A percentile compares a stretch with the other conserved stretches of the same genome.
phyloP scores from a whole-genome alignment of 2,329 filamentous ascomycete species.

The Fusarium graminum region DNA sequence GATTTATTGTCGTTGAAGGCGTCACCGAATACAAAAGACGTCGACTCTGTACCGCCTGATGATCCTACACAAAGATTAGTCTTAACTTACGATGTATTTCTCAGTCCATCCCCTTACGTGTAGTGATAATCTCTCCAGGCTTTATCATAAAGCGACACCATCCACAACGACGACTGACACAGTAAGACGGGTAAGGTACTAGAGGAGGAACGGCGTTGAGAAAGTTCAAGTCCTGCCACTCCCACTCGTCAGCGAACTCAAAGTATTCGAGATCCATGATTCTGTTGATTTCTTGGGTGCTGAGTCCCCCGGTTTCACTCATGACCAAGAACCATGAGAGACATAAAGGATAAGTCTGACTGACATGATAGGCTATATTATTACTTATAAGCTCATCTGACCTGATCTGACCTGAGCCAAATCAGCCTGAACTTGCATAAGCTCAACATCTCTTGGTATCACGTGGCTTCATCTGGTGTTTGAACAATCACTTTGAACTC shows the following conservation, averaged over 20 bases:
- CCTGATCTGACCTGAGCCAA: not conserved
- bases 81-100: not conserved
- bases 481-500: constrained; percentile 1
- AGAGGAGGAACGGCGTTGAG: constrained; percentile 12
- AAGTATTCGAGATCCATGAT: constrained; percentile 29
- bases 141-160: constrained; percentile 36
- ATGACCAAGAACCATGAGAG: not conserved
- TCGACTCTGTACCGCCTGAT: constrained; percentile 17
- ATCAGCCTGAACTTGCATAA: not conserved
- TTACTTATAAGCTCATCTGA: constrained; percentile 1
- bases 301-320: constrained; percentile 16
- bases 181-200: constrained; percentile 26
- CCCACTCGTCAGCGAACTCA: constrained; percentile 24
- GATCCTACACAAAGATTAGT: constrained; percentile 8
- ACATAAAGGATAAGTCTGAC: not conserved
- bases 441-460: constrained; percentile 7
- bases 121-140: constrained; percentile 17
- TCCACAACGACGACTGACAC: constrained; percentile 31
- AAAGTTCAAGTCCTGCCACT: constrained; percentile 18
- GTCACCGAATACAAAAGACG: constrained; percentile 4
- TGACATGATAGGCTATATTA: not conserved
- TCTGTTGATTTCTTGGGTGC: constrained; percentile 18
- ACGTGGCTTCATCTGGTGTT: constrained; percentile 21
- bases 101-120: constrained; percentile 1
- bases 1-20: constrained; percentile 8